Percentiles rank a stretch among this genome's conserved stretches.
Evolutionary conservation across 2,329 filamentous ascomycete species (phyloP).

Genomic region (Fusarium pseudoanthophilum): DNA sequence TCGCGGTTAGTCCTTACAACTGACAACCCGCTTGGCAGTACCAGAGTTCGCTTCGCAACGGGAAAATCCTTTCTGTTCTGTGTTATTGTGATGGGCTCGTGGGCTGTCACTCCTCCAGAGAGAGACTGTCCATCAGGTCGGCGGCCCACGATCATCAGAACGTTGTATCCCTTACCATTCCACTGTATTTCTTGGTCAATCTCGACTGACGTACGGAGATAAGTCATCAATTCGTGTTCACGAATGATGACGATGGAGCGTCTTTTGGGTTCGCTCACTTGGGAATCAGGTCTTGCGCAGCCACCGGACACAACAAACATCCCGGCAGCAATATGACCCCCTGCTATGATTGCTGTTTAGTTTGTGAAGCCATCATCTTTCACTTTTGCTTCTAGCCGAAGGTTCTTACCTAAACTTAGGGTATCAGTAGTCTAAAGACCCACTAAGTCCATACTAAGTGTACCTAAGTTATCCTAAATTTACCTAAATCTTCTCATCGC

Average conservation of each 20-base stretch:
- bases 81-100: neutral
- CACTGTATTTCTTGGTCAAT: fast-evolving
- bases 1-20: fast-evolving
- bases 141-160: neutral
- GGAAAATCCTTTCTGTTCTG: neutral
- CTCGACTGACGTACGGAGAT: neutral
- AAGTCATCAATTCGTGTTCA: neutral
- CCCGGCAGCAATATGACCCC: fast-evolving
- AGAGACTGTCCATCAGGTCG: neutral
- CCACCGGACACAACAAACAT: neutral
- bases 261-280: neutral
- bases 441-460: neutral
- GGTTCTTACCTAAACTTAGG: neutral
- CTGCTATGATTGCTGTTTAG: neutral
- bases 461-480: neutral
- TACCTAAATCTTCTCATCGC: neutral
- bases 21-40: neutral
- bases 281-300: neutral
- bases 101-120: neutral
- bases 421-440: neutral
- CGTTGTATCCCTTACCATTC: too few species aligned
- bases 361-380: neutral
- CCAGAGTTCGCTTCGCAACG: neutral
- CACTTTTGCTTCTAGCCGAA: neutral
- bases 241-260: neutral